phyloP scores from a whole-genome alignment of 495 filamentous ascomycete genomes.

The Amniculicola lignicola region DNA sequence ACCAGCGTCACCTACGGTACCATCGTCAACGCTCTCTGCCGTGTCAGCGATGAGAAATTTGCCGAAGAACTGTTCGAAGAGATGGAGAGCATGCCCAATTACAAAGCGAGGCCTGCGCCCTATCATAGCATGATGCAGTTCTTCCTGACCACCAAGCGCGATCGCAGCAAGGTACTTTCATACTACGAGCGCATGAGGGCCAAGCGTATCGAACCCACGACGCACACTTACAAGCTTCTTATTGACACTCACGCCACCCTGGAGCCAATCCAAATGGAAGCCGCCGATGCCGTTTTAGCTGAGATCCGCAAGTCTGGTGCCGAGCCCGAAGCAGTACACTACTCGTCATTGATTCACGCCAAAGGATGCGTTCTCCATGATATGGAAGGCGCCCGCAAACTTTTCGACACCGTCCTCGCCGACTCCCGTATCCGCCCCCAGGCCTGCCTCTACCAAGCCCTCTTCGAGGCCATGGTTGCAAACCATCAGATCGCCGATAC shows the following conservation, averaged over 20 bases:
- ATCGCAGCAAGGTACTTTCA: conserved; percentile 86
- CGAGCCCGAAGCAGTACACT: conserved; percentile 86
- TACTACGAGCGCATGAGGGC: conserved; percentile 94
- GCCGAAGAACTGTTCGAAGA: conserved; percentile 98
- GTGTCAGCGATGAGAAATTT: conserved; percentile 94
- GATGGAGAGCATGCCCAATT: conserved; percentile 98
- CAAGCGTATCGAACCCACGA: conserved; percentile 83
- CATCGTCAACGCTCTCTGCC: conserved; percentile 94
- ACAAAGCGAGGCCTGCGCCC: conserved; percentile 92
- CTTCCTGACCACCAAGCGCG: conserved; percentile 95
- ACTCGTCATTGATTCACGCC: conserved; percentile 90
- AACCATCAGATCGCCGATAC: conserved; percentile 77
- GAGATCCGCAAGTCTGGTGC: conserved; percentile 71
- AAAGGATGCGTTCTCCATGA: conserved; percentile 94
- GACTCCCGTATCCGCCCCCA: conserved; percentile 63
- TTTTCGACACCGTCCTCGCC: conserved; percentile 76
- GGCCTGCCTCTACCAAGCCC: conserved; percentile 88
- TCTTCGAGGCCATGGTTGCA: conserved; percentile 94
- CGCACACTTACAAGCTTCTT: conserved; percentile 96
- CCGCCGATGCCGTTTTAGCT: conserved; percentile 80
- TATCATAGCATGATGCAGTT: conserved; percentile 99
- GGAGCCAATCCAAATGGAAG: conserved; percentile 85
- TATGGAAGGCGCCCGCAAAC: conserved; percentile 70
- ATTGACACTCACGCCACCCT: conserved; percentile 94
- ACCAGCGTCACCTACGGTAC: conserved; percentile 98